phyloP scores from a whole-genome alignment of 2,329 filamentous ascomycete species.

The Didymella segeticola region DNA sequence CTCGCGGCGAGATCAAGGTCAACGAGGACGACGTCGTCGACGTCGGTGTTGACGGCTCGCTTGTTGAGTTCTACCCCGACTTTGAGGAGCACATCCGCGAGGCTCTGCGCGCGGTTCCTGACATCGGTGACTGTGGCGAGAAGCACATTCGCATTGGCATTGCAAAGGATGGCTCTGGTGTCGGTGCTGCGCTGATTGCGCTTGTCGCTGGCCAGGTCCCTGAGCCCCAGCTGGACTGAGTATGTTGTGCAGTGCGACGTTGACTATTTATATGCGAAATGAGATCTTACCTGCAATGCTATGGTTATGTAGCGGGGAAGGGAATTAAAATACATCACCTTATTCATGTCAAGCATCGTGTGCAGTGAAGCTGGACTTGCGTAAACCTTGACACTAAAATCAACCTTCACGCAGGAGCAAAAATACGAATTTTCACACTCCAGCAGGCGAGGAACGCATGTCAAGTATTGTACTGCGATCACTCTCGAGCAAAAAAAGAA shows the following conservation, averaged over 20 bases:
- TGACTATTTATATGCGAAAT: conserved; percentile 12
- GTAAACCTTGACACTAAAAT: too few relatives aligned
- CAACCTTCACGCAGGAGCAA: too few relatives aligned
- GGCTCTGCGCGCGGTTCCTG: conserved; percentile 75
- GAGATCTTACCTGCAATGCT: conserved; percentile 5
- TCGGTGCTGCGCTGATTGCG: conserved; percentile 95
- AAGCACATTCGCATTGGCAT: conserved; percentile 92
- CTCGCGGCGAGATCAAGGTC: conserved; percentile 44
- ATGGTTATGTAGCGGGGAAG: conserved; percentile 1
- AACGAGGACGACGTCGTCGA: conserved; percentile 76
- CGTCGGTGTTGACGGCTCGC: conserved; percentile 90
- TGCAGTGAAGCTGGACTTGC: too few relatives aligned
- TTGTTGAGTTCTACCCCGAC: conserved; percentile 94
- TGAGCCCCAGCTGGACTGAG: conserved; percentile 23
- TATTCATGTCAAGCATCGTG: not conserved
- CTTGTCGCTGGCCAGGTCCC: conserved; percentile 74
- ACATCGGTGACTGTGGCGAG: conserved; percentile 79
- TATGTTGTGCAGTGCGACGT: not conserved
- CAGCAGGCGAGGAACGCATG: too few relatives aligned
- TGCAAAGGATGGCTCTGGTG: conserved; percentile 93
- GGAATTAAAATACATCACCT: not conserved
- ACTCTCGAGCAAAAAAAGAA: conserved; percentile 1
- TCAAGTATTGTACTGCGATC: too few relatives aligned
- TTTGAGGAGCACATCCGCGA: conserved; percentile 90
- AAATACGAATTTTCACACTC: too few relatives aligned